Base-by-base conservation (phyloP, 2,329 filamentous ascomycete genomes). In the Xylariaceae sp. region DNA sequence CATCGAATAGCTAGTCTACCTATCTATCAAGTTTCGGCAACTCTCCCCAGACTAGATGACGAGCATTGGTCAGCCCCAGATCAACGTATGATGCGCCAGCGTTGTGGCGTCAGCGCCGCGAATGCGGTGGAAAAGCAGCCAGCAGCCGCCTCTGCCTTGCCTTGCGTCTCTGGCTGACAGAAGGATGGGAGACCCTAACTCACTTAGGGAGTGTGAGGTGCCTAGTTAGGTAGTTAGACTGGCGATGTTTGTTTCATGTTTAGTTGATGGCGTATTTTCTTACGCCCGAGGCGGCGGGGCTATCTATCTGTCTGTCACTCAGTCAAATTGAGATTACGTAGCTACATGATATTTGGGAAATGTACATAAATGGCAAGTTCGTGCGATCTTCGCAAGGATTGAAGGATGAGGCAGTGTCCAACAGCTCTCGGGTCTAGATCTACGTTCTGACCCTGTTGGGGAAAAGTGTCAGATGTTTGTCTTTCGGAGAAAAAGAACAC, bases 331-430 rank as follows among this genome's bases (percentile, higher is more conserved):
- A n/a, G n/a, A 31, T 33, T 33, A 26, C 21, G n/a, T 43, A 17
- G 5, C 6, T 31, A 8, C 19, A 26, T 14, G 40, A 23, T 37
- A 36, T 26, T 9, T 12, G 21, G 14, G 44, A 31, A 37, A 52
- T 21, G 31, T 16, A n/a, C n/a, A n/a, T n/a, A n/a, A n/a, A n/a
- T n/a, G n/a, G n/a, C n/a, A n/a, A n/a, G n/a, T n/a, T n/a, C n/a
- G n/a, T n/a, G n/a, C n/a, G n/a, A n/a, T n/a, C n/a, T n/a, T n/a
- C n/a, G n/a, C n/a, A n/a, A n/a, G n/a, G n/a, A n/a, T n/a, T n/a
- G 56, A 53, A 54, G 56, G 56, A 54, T 58, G 56, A 50, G 56
- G 56, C 56, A 54, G 45, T 58, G 56, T 50, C 29, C 12, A 24
- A 43, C 26, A 24, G n/a, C n/a, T n/a, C n/a, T n/a, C n/a, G n/a